These are phyloP conservation scores for Didymella pinodella DNA, from an alignment of 2,329 filamentous ascomycete species.

Conservation along the genomic window DNA sequence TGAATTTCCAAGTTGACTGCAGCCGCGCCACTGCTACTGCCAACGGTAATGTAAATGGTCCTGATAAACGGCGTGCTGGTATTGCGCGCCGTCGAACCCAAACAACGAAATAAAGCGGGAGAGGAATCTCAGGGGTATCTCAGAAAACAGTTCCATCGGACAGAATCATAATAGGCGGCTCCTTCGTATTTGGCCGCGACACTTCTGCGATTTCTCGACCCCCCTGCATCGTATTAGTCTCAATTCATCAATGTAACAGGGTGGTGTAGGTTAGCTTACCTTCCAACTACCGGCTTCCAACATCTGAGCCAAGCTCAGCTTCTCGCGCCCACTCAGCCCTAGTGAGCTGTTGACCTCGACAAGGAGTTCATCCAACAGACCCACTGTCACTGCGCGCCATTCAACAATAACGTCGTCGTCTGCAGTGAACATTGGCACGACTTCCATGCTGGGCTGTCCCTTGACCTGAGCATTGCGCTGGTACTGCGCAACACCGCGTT, in stretches of 20 bases:
- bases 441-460: constrained; percentile 74
- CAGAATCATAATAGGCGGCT: constrained; percentile 93
- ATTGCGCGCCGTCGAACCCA: constrained; percentile 22
- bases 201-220: constrained; percentile 96
- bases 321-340: constrained; percentile 72
- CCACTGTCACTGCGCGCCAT: constrained; percentile 78
- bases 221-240: constrained; percentile 61
- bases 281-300: constrained; percentile 98
- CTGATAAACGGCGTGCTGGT: constrained; percentile 26
- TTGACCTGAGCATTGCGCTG: constrained; percentile 74
- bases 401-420: constrained; percentile 82
- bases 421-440: constrained; percentile 75
- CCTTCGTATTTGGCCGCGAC: constrained; percentile 92
- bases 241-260: background rate
- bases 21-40: constrained; percentile 27
- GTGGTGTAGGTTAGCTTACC: constrained; percentile 64
- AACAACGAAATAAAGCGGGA: constrained; percentile 38
- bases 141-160: constrained; percentile 97
- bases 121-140: constrained; percentile 52
- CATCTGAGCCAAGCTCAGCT: constrained; percentile 82
- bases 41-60: constrained; percentile 17
- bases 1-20: constrained; percentile 30
- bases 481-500: constrained; percentile 75
- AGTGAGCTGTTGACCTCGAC: constrained; percentile 73
- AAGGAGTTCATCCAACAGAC: constrained; percentile 75